Evolutionary conservation across 768 basidiomycete species (phyloP), one percentile per base, ranked within the genome.

Genomic region (Infundibulicybe gibba): DNA sequence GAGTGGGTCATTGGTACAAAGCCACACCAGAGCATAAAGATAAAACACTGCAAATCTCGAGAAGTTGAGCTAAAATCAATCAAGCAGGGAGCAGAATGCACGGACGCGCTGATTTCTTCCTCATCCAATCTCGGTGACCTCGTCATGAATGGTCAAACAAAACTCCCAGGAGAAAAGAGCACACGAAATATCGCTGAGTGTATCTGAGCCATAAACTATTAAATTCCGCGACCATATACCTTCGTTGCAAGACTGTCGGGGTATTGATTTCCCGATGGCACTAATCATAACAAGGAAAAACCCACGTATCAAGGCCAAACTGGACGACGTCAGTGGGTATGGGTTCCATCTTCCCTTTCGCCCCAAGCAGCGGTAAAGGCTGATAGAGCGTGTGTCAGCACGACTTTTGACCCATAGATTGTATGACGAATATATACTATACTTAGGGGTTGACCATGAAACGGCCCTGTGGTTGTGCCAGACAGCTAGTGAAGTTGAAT

Each of bases 71-170:
- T 3, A 14, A 38, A 19, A 25, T n/a, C n/a, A n/a, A n/a, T n/a
- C n/a, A n/a, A n/a, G n/a, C n/a, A n/a, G n/a, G n/a, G n/a, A 17
- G 41, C 12, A 31, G 21, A 31, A 43, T 25, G 17, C 32, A 33
- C 32, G 1, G 17, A 16, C 16, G 12, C 2, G 12, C 17, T 16
- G 32, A 44, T 34, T 33, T 44, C 16, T 33, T 30, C 21, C 21
- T 34, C 43, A 44, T 19, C 41, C 41, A 41, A 30, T 44, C 13
- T 44, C 25, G 11, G 16, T 44, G 14, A 44, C 32, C 32, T 44
- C 43, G 5, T 44, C 43, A 11, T 12, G 14, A 17, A 44, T 30
- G 13, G 43, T 44, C 43, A 44, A 34, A 44, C 31, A 32, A 25
- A 35, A 44, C 6, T 44, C 43, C 31, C 16, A 44, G 17, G 31